Base-by-base conservation (phyloP, 345 rosid species). In the Bruguiera gymnorhiza region DNA sequence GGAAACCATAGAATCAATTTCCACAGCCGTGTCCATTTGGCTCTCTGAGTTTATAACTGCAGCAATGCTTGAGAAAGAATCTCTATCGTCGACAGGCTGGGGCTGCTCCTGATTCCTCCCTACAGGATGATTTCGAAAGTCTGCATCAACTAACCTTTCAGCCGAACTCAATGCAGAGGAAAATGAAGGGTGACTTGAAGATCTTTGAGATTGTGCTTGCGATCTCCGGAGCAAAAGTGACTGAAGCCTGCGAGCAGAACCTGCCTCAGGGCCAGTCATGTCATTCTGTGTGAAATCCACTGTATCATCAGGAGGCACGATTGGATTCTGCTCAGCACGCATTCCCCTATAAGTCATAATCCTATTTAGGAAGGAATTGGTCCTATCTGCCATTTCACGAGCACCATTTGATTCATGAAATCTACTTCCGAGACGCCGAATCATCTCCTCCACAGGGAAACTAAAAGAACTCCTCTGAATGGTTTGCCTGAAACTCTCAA, bases 401-500 rank as follows among this genome's bases (percentile, higher is more conserved):
- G 55, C 64, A 15, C 70, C 70, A 56, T 67, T 63, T 1, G 75
- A 48, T 39, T 78, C 82, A 39, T 70, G 79, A 8, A 85, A 81
- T 76, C 93, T 83, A 72, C 84, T 86, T 76, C 89, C 87, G 73
- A 88, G 84, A 34, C 87, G 92, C 50, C 94, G 87, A 70, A 91
- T 86, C 90, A 88, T 87, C 74, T 88, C 97, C 53, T 91, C 98
- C 82, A 90, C 72, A 0, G 98, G 96, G 65, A 87, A 81, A 71
- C 80, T 81, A 63, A 84, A 83, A 48, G 89, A 74, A 63, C 78
- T 83, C 75, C 97, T 78, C 36, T 84, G 94, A 75, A 88, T 78
- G 15, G 84, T 81, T 72, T 89, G 96, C 88, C 98, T 94, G 86
- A 83, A 80, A 58, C 97, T 88, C 83, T 94, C 98, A 31, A 94